Conservation (phyloP, 345 rosid species). For the Brassica carinata region DNA sequence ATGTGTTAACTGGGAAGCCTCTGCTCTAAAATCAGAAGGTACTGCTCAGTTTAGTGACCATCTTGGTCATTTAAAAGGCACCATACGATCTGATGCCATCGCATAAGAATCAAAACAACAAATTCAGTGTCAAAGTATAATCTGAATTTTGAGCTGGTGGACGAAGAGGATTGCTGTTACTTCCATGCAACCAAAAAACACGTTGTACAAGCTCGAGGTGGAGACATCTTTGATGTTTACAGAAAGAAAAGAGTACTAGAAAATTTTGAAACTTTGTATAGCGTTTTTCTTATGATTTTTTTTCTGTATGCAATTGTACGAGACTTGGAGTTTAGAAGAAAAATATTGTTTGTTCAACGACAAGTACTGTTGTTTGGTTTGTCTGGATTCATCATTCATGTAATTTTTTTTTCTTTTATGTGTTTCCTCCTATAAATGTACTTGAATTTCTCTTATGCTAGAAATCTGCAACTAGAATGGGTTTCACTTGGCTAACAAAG, state of each 20-base stretch:
- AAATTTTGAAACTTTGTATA: not conserved
- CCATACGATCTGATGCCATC: conserved; percentile 13
- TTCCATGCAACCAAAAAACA: not conserved
- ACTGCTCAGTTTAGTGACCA: too few species aligned
- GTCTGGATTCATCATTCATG: not conserved
- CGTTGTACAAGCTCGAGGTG: not conserved
- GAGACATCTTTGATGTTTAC: not conserved
- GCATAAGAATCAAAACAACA: too few species aligned
- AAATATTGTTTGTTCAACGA: not conserved
- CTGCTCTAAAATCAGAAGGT: too few species aligned
- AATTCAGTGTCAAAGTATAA: not conserved
- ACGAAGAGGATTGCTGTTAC: not conserved
- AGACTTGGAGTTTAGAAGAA: not conserved
- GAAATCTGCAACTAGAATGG: not conserved
- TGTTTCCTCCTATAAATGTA: not conserved
- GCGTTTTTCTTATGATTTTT: not conserved
- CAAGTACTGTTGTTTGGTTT: not conserved
- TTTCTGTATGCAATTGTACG: not conserved
- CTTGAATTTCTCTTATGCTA: too few species aligned
- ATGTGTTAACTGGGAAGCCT: too few species aligned
- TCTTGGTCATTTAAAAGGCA: conserved; percentile 25
- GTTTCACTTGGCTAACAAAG: not conserved
- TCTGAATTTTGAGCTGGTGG: not conserved
- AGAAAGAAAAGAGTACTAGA: too few species aligned
- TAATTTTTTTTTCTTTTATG: not conserved